Percentiles rank a stretch among this genome's conserved stretches.
Conservation (phyloP, 352 stramenopile genomes). For the Pythium rishiriense region DNA sequence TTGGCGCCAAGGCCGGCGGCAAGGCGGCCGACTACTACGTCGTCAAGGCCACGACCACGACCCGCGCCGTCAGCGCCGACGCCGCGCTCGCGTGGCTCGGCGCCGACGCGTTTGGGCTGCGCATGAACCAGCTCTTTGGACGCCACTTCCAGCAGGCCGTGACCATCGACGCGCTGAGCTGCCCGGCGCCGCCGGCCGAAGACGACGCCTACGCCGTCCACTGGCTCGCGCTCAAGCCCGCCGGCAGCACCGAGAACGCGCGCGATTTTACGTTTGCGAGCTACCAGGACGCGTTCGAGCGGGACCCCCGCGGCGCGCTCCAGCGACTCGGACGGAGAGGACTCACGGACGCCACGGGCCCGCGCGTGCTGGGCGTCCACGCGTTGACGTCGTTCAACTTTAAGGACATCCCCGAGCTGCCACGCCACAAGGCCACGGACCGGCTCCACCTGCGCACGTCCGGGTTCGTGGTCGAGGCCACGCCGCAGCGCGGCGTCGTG, state of each 20-base stretch:
- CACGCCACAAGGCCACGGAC: slow-evolving; percentile 43
- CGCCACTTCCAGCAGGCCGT: slow-evolving; percentile 53
- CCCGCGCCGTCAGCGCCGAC: slow-evolving; percentile 42
- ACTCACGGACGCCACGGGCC: not conserved
- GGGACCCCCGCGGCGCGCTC: slow-evolving; percentile 29
- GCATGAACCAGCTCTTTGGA: slow-evolving; percentile 63
- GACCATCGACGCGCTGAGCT: slow-evolving; percentile 65
- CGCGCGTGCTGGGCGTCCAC: slow-evolving; percentile 48
- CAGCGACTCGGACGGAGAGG: slow-evolving; percentile 17
- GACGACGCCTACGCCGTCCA: slow-evolving; percentile 73
- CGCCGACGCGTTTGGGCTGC: slow-evolving; percentile 42
- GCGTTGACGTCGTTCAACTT: slow-evolving; percentile 67
- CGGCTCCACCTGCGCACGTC: slow-evolving; percentile 62
- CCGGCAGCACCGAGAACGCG: slow-evolving; percentile 40
- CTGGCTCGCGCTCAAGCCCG: slow-evolving; percentile 57
- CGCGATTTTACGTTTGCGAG: slow-evolving; percentile 70
- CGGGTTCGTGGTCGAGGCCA: slow-evolving; percentile 64
- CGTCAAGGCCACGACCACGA: slow-evolving; percentile 60
- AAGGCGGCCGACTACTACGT: slow-evolving; percentile 66
- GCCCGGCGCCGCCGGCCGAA: slow-evolving; percentile 53
- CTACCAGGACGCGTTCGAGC: slow-evolving; percentile 68
- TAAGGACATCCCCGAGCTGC: slow-evolving; percentile 54
- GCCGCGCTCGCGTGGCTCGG: slow-evolving; percentile 49
- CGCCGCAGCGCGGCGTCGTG: slow-evolving; percentile 37
- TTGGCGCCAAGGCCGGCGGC: slow-evolving; percentile 34